These are phyloP conservation scores for Aspergillus sojae DNA, from an alignment of 2,329 filamentous ascomycete genomes.

Conservation along the genomic window DNA sequence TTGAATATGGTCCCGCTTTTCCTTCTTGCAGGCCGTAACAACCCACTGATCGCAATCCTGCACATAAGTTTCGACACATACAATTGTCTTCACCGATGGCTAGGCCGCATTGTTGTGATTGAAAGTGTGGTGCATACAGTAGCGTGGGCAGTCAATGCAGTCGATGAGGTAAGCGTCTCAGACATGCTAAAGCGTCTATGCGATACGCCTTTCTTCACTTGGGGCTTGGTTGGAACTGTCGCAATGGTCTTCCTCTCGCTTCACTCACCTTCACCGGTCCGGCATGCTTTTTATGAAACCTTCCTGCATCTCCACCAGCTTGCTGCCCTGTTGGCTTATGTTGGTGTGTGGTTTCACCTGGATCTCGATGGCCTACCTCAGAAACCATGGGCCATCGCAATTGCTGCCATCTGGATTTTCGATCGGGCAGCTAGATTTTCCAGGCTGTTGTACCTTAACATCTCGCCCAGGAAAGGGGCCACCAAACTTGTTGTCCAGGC, in stretches of 20 bases:
- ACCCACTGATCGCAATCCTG: constrained; percentile 79
- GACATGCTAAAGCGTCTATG: constrained; percentile 38
- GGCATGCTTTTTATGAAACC: constrained; percentile 51
- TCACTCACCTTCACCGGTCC: constrained; percentile 49
- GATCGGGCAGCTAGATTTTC: constrained; percentile 51
- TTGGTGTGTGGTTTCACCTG: constrained; percentile 50
- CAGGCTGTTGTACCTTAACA: constrained; percentile 57
- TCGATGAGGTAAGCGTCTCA: constrained; percentile 33
- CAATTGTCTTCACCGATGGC: constrained; percentile 86
- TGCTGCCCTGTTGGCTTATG: constrained; percentile 44
- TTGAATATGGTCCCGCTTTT: constrained; percentile 92
- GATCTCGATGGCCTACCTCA: constrained; percentile 46
- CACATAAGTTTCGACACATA: constrained; percentile 95
- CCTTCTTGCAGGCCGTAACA: constrained; percentile 88
- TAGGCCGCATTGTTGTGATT: constrained; percentile 73
- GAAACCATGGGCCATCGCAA: constrained; percentile 40
- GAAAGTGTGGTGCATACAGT: constrained; percentile 71
- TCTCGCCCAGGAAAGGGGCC: constrained; percentile 50
- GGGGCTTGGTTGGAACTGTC: constrained; percentile 48
- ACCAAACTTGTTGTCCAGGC: constrained; percentile 61
- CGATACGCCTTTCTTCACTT: constrained; percentile 45
- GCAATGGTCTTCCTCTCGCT: constrained; percentile 44
- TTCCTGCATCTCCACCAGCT: constrained; percentile 53
- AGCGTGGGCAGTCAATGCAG: constrained; percentile 76
- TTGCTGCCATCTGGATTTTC: constrained; percentile 42